Conservation (phyloP, 768 basidiomycete genomes). For the Holtermanniella nyarrowii region DNA sequence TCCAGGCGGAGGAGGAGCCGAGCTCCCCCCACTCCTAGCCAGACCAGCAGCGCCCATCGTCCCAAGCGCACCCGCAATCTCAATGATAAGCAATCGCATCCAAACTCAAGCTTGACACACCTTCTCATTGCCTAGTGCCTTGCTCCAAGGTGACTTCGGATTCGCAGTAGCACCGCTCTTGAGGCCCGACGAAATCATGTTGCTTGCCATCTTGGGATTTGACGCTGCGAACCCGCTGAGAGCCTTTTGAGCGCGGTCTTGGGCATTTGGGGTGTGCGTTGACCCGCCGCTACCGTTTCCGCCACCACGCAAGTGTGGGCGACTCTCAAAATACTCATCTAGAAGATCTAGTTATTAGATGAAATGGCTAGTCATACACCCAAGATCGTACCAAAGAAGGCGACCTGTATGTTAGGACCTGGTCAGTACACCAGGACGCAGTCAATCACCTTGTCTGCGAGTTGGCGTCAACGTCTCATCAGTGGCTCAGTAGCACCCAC, state of each 20-base stretch:
- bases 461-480: not conserved
- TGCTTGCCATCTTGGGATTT: not conserved
- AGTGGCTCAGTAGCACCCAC: conserved; percentile 6
- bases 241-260: not conserved
- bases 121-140: not conserved
- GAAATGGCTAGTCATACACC: too few relatives aligned
- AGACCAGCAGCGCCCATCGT: not conserved
- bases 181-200: not conserved
- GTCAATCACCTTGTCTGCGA: conserved; percentile 5
- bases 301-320: conserved; percentile 19
- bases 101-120: not conserved
- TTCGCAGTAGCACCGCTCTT: not conserved
- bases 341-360: conserved; percentile 10
- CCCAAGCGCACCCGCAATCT: not conserved
- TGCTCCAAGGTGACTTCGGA: not conserved
- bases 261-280: not conserved
- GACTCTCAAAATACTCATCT: conserved; percentile 33
- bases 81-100: too few relatives aligned
- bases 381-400: not conserved
- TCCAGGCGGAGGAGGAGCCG: not conserved
- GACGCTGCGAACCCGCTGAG: not conserved
- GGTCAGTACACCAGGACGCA: not conserved
- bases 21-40: not conserved
- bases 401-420: not conserved
- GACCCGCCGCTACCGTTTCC: too few relatives aligned